These are phyloP conservation scores for Cyberlindnera americana DNA, from an alignment of 805 yeast species.

Conservation along the genomic window DNA sequence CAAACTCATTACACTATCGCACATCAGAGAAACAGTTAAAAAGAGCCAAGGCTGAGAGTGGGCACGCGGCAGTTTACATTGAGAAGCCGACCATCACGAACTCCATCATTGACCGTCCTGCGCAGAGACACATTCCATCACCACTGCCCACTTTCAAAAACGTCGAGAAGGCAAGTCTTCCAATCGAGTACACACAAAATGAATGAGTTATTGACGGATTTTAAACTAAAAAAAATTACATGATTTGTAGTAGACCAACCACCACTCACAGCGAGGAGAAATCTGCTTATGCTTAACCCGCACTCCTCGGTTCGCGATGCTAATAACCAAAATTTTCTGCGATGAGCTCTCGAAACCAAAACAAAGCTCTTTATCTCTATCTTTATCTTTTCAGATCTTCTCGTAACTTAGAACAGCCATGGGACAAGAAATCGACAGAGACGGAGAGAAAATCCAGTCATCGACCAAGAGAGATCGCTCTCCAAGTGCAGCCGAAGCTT, in stretches of 20 bases:
- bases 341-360: slow-evolving; percentile 14
- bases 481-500: slow-evolving; percentile 7
- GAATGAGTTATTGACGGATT: slow-evolving; percentile 2
- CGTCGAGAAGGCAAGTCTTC: slow-evolving; percentile 57
- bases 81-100: slow-evolving; percentile 44
- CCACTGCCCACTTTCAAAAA: slow-evolving; percentile 56
- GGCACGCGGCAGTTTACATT: slow-evolving; percentile 33
- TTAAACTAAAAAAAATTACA: not conserved
- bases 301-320: slow-evolving; percentile 2
- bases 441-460: not conserved
- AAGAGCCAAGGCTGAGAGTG: slow-evolving; percentile 29
- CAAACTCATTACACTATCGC: slow-evolving; percentile 29
- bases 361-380: not conserved
- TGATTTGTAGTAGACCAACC: slow-evolving; percentile 5
- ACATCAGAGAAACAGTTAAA: slow-evolving; percentile 13
- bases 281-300: slow-evolving; percentile 6
- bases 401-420: not conserved
- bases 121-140: slow-evolving; percentile 23
- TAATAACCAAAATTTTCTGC: slow-evolving; percentile 8
- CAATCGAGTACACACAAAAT: slow-evolving; percentile 37
- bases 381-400: not conserved
- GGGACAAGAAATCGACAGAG: slow-evolving; percentile 6
- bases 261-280: slow-evolving; percentile 11
- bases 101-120: slow-evolving; percentile 26
- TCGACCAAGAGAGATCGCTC: slow-evolving; percentile 12